Evolutionary conservation across 73 alveolate species (phyloP).

Genomic region (Breviolum minutum): DNA sequence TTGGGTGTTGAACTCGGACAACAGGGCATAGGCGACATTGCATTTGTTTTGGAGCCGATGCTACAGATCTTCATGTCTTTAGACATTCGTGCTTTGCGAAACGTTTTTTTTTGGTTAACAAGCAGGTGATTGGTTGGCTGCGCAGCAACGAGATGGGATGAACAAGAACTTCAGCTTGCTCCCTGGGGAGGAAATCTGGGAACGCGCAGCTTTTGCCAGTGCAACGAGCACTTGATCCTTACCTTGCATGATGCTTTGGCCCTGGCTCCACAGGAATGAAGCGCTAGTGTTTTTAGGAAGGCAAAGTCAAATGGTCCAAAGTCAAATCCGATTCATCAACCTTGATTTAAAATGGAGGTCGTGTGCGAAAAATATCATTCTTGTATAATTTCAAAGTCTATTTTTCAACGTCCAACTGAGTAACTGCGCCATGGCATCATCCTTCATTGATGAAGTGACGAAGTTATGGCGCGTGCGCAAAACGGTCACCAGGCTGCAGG

Average conservation of each 20-base stretch:
- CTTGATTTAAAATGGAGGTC: no score
- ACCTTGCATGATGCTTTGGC: background rate
- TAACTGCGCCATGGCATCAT: slow-evolving; percentile 67
- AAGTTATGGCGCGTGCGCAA: slow-evolving; percentile 93
- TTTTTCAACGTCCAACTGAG: background rate
- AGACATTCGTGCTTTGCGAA: no score
- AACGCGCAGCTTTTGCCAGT: background rate
- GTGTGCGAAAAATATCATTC: background rate
- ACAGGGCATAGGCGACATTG: slow-evolving; percentile 59
- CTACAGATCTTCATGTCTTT: background rate
- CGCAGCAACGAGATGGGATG: slow-evolving; percentile 66
- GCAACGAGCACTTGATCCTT: background rate
- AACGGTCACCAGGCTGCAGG: slow-evolving; percentile 17
- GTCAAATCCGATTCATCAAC: no score
- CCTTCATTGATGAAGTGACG: slow-evolving; percentile 92
- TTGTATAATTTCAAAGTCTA: background rate
- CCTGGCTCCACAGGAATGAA: no score
- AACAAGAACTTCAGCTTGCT: slow-evolving; percentile 40
- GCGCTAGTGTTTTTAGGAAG: no score
- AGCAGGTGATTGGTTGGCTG: slow-evolving; percentile 77
- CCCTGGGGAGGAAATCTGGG: background rate
- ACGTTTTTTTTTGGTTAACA: background rate
- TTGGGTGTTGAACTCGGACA: slow-evolving; percentile 82
- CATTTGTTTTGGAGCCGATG: background rate
- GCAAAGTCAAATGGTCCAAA: no score